Evolutionary conservation across 2,329 filamentous ascomycete species (phyloP), one percentile per base, ranked within the genome.

Genomic region (Neofusicoccum umdonicola): DNA sequence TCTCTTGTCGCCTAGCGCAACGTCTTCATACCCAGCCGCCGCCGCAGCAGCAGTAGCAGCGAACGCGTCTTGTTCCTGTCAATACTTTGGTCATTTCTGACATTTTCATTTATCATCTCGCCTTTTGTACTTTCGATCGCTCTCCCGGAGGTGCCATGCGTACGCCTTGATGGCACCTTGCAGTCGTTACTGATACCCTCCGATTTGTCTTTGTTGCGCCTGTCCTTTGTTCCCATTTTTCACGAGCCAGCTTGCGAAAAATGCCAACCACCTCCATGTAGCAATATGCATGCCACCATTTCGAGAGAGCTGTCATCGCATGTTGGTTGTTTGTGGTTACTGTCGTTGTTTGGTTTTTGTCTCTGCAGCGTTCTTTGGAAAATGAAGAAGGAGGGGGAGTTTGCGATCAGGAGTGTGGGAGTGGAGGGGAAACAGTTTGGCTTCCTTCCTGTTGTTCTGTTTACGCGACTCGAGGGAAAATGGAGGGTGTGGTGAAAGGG

Each of bases 141-240:
- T 60, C 54, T 47, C 44, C 37, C 63, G 48, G 35, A 64, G 44
- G 56, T 60, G 56, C 56, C 56, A 60, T 37, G 31, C n/a, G 27
- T 31, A 37, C 31, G 41, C 42, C 56, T 60, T 60, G 56, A 60
- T 12, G 42, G 56, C 42, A 45, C 63, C 63, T 41, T 48, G 63
- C 63, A 51, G 54, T 64, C 63, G 63, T 64, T 64, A 64, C 63
- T 39, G 63, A 64, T 64, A 64, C 63, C 63, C 63, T 60, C 19
- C 52, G 44, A 19, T 64, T 45, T 45, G 15, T 52, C 50, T 15
- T 52, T 31, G 12, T 47, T 45, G 4, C 13, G 15, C 12, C 22
- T 48, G 15, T 41, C 45, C 42, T 19, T 57, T 17, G 48, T 54
- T 52, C 12, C 17, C 19, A 19, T 62, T 52, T 45, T 45, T 44